These are phyloP conservation scores for Daldinia sp. DNA, from an alignment of 2,329 filamentous ascomycete species.

Conservation along the genomic window DNA sequence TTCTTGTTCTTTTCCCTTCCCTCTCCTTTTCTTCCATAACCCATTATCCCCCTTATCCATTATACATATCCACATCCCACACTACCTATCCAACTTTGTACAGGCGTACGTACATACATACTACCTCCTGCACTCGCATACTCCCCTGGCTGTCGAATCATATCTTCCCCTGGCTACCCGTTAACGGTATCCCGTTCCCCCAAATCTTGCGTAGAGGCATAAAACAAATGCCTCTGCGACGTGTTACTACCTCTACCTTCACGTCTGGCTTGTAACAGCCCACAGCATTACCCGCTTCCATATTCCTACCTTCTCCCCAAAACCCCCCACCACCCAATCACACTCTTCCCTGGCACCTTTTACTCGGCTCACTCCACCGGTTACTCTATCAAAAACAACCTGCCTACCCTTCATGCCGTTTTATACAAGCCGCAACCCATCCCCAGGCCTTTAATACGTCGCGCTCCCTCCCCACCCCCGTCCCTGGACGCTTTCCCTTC, in stretches of 20 bases:
- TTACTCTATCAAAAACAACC: constrained; percentile 45
- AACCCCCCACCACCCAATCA: constrained; percentile 47
- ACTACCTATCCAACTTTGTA: constrained; percentile 38
- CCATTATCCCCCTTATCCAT: constrained; percentile 19
- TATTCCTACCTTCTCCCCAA: constrained; percentile 42
- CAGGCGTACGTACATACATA: constrained; percentile 39
- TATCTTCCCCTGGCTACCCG: constrained; percentile 44
- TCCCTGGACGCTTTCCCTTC: constrained; percentile 60
- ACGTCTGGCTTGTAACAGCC: constrained; percentile 51
- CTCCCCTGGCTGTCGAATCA: constrained; percentile 37
- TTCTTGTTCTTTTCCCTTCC: constrained; percentile 20
- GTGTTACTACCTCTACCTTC: constrained; percentile 52
- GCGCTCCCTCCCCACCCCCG: constrained; percentile 56
- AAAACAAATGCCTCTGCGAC: constrained; percentile 53
- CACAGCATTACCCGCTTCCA: constrained; percentile 49
- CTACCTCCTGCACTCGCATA: constrained; percentile 45
- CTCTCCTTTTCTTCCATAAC: constrained; percentile 7
- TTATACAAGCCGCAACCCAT: constrained; percentile 42
- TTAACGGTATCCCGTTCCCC: constrained; percentile 44
- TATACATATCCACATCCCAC: constrained; percentile 40
- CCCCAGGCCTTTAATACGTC: constrained; percentile 50
- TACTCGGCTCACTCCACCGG: constrained; percentile 47
- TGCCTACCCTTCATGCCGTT: constrained; percentile 42
- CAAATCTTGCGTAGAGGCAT: constrained; percentile 50
- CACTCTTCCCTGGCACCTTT: constrained; percentile 46